phyloP scores from a whole-genome alignment of 805 yeast species.

The Saturnispora ahearnii region DNA sequence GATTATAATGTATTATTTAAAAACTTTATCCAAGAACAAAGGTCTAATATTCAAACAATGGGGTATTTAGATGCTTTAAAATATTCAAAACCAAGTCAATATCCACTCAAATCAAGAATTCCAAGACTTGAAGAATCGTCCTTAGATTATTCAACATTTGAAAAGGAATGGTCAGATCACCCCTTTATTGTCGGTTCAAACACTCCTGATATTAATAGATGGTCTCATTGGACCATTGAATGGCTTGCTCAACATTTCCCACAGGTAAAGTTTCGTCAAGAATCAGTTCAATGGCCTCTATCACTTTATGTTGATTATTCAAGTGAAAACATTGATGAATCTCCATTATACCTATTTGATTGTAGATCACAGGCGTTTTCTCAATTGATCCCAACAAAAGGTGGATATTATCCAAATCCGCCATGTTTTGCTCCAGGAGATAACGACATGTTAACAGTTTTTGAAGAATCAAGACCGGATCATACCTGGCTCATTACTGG shows the following conservation, averaged over 20 bases:
- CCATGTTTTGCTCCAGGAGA: conserved; percentile 28
- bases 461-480: conserved; percentile 61
- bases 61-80: conserved; percentile 11
- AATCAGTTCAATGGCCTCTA: conserved; percentile 74
- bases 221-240: conserved; percentile 60
- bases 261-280: conserved; percentile 64
- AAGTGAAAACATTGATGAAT: conserved; percentile 59
- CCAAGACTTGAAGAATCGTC: conserved; percentile 40
- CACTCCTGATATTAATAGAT: conserved; percentile 22
- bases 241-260: conserved; percentile 46
- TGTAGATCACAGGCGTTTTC: conserved; percentile 64
- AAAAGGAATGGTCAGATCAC: conserved; percentile 32
- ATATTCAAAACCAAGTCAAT: conserved; percentile 10
- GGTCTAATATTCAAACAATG: conserved; percentile 8
- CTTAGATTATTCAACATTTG: conserved; percentile 39
- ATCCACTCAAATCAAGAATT: conserved; percentile 31
- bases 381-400: conserved; percentile 26
- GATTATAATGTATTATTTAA: conserved; percentile 45
- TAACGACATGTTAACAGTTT: conserved; percentile 37
- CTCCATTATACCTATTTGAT: conserved; percentile 80
- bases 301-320: conserved; percentile 53
- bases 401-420: conserved; percentile 11
- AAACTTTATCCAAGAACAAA: conserved; percentile 41
- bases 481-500: conserved; percentile 90
- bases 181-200: conserved; percentile 45